Evolutionary conservation across 1,139 yeast genomes (phyloP), one percentile per base, ranked within the genome.

Genomic region (Yamadazyma buinensis): DNA sequence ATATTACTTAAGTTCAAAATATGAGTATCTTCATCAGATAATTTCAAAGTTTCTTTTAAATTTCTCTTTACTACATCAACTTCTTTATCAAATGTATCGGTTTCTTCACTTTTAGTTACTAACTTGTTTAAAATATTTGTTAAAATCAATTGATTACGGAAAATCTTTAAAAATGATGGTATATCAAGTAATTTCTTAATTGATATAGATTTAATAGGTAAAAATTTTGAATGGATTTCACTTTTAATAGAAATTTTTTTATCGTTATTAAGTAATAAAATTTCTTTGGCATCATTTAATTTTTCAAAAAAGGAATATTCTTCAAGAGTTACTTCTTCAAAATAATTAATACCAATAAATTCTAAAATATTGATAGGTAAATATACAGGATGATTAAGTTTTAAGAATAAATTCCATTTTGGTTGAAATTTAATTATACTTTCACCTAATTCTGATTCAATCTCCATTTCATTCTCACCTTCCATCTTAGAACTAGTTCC

Each of bases 1-100:
- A 64, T 49, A 1, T 66, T 59, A 44, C 52, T 62, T 27, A 68
- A 51, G 6, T 67, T 64, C 28, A 64, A 44, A 10, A 68, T 49
- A 41, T 67, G 72, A 39, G 65, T 72, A 37, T 67, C 70, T 0
- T 68, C 59, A 26, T 55, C 52, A 1, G 69, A 51, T 17, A 68
- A 47, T 37, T 62, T 63, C 23, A 68, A 52, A 1, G 72, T 54
- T 27, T 64, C 63, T 28, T 60, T 61, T 23, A 68, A 50, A 38
- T 55, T 64, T 29, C 52, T 50, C 34, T 54, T 60, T 5, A 49
- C 46, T 18, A 32, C 29, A 12, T 15, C 23, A 5, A 12, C 10
- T 30, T 60, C 62, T 15, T 42, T 49, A 3, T 47, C 42, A 24
- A 48, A 34, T 20, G 44, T 53, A n/a, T 33, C 25, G 22, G 29